Conservation (phyloP, 257 asterid species). For the Galeopsis tetrahit region DNA sequence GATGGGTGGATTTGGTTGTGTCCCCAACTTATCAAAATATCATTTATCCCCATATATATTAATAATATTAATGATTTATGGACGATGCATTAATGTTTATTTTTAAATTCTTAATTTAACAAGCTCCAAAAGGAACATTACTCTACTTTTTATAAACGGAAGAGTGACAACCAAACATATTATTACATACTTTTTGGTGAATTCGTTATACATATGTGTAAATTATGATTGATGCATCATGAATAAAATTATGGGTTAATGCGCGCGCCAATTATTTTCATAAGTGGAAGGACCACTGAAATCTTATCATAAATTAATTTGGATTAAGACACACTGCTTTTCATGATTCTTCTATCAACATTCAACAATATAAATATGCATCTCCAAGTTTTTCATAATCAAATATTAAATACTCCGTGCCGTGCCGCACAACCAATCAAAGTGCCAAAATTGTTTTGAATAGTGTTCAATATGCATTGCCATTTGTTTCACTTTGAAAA, state of each 20-base stretch:
- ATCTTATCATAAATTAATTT: constrained; percentile 12
- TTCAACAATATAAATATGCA: neutral
- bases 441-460: neutral
- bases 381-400: constrained; percentile 1
- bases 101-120: too few relatives aligned
- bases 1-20: too few relatives aligned
- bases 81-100: too few relatives aligned
- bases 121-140: too few relatives aligned
- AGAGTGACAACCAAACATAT: too few relatives aligned
- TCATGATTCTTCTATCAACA: constrained; percentile 36
- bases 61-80: too few relatives aligned
- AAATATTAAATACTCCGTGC: neutral
- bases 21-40: too few relatives aligned
- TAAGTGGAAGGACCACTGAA: constrained; percentile 40
- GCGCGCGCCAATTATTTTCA: constrained; percentile 23
- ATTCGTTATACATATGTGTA: neutral
- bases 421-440: constrained; percentile 16
- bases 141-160: too few relatives aligned
- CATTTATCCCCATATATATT: too few relatives aligned
- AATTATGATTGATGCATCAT: constrained; percentile 26
- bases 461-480: too few relatives aligned
- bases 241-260: constrained; percentile 23
- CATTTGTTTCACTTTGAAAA: too few relatives aligned
- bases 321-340: constrained; percentile 21
- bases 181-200: neutral